Evolutionary conservation across 306 rosid species (phyloP), one percentile per base, ranked within the genome.

Genomic region (Prosopis cineraria): DNA sequence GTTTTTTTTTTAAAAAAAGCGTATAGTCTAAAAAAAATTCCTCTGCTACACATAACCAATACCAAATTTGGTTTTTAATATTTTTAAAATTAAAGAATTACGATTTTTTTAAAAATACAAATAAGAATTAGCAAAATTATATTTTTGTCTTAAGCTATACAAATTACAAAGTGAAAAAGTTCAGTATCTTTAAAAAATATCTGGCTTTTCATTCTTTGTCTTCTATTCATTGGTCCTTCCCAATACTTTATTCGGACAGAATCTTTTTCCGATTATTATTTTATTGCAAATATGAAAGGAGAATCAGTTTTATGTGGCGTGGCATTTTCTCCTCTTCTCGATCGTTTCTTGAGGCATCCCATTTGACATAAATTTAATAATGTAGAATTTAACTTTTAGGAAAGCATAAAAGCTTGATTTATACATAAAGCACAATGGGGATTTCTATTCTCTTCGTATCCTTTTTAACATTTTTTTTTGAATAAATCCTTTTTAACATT

Each of bases 381-480:
- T 29, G 25, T 14, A 79, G 77, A 50, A 60, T 71, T 71, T 47
- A 25, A 72, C 56, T 79, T 78, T 78, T 60, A 34, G 24, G 27
- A 79, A 79, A 45, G 66, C 27, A 72, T 7, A 56, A 27, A 59
- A 27, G 58, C 16, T 17, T 36, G 45, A 25, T 44, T 24, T 17
- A 70, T 41, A 30, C 2, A 41, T 2, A 17, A 47, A 71, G 45
- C 27, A 33, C 11, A 17, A 13, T 72, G 73, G 62, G 25, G 39
- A 62, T 27, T 17, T 34, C 53, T 37, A 10, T 17, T 39, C 36
- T 73, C 25, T 58, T 71, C 9, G 17, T 39, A 40, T 56, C 41
- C 29, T 56, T 5, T 56, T 52, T 8, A n/a, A n/a, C n/a, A 34
- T 34, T 34, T 34, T 34, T 34, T 3, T 34, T 34, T 34, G 5